Conservation (phyloP, 1,284 basidiomycete species). For the Tylopilus sp. region DNA sequence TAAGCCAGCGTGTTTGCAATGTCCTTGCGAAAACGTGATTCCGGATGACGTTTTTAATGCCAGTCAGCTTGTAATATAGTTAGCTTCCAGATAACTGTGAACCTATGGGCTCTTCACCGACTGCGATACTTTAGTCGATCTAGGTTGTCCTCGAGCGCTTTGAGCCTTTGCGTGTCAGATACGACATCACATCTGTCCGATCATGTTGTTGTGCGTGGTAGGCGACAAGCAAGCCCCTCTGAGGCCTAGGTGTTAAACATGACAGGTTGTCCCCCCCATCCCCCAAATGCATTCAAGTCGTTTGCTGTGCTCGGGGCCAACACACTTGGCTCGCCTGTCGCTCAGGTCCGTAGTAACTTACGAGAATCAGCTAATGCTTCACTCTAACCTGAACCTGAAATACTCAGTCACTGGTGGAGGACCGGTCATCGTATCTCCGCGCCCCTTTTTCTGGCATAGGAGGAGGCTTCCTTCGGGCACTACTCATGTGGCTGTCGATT, state of each 20-base stretch:
- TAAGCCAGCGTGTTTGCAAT: too few relatives aligned
- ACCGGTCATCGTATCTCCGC: slow-evolving; percentile 17
- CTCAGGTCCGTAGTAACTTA: slow-evolving; percentile 4
- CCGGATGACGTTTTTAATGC: not conserved
- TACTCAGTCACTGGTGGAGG: slow-evolving; percentile 13
- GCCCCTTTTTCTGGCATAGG: slow-evolving; percentile 8
- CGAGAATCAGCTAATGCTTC: not conserved
- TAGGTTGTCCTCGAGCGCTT: too few relatives aligned
- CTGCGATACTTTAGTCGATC: not conserved
- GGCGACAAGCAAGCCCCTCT: not conserved
- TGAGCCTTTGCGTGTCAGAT: not conserved
- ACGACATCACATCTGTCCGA: not conserved
- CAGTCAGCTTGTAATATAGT: not conserved
- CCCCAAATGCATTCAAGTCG: too few relatives aligned
- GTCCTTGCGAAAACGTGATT: slow-evolving; percentile 4
- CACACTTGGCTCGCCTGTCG: slow-evolving; percentile 17
- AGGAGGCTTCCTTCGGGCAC: slow-evolving; percentile 18
- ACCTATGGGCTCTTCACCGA: not conserved
- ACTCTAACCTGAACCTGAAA: not conserved
- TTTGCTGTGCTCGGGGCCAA: slow-evolving; percentile 24
- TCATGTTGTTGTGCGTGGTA: not conserved
- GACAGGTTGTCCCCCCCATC: not conserved
- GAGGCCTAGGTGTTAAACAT: not conserved
- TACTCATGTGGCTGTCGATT: slow-evolving; percentile 25
- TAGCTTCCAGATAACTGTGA: not conserved